phyloP scores from a whole-genome alignment of 2,329 filamentous ascomycete genomes.

The Nemania sp. region DNA sequence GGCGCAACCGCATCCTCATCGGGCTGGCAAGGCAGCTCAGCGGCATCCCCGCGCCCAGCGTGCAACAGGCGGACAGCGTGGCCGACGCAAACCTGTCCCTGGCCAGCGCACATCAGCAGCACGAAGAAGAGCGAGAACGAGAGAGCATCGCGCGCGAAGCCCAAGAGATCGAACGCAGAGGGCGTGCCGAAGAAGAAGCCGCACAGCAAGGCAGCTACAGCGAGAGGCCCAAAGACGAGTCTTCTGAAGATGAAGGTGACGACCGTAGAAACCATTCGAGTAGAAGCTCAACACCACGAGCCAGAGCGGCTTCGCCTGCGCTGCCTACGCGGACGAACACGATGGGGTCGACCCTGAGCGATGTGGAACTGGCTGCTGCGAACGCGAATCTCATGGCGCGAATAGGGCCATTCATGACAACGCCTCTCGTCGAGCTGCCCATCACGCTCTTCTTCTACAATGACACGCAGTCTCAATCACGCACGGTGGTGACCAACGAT shows the following conservation, averaged over 20 bases:
- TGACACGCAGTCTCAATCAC: conserved; percentile 76
- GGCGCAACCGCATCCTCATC: conserved; percentile 84
- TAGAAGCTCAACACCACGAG: conserved; percentile 30
- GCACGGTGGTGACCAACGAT: conserved; percentile 83
- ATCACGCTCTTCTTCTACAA: conserved; percentile 97
- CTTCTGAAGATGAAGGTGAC: conserved; percentile 45
- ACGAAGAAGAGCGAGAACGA: conserved; percentile 57
- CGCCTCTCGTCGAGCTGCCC: conserved; percentile 73
- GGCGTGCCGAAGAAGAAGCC: conserved; percentile 70
- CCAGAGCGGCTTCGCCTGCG: conserved; percentile 49
- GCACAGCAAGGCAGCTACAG: conserved; percentile 76
- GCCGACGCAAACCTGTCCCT: conserved; percentile 30
- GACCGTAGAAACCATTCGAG: conserved; percentile 31
- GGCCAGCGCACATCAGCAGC: conserved; percentile 43
- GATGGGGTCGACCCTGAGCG: conserved; percentile 62
- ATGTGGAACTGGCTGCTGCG: conserved; percentile 75
- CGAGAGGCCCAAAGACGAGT: conserved; percentile 58
- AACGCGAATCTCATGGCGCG: conserved; percentile 88
- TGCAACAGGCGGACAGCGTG: conserved; percentile 40
- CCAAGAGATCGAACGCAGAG: conserved; percentile 72
- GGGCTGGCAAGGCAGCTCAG: conserved; percentile 85
- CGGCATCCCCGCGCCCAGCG: conserved; percentile 73
- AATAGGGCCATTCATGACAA: conserved; percentile 86
- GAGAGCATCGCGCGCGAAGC: conserved; percentile 75
- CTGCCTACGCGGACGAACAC: conserved; percentile 44